phyloP scores from a whole-genome alignment of 495 filamentous ascomycete genomes.

The Extremus antarcticus region DNA sequence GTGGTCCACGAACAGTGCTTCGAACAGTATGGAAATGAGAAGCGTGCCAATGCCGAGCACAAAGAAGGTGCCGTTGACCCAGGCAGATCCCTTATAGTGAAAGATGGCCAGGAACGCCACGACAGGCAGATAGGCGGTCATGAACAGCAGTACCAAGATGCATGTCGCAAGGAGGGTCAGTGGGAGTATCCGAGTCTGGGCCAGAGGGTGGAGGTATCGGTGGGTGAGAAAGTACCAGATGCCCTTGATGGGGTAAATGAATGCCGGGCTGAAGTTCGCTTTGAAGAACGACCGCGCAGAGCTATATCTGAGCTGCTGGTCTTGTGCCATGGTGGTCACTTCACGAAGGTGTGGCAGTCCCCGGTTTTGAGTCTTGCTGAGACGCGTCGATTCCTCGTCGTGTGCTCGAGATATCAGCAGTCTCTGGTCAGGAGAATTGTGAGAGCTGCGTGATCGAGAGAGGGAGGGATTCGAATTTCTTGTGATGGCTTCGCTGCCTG shows the following conservation, averaged over 20 bases:
- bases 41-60: constrained; percentile 57
- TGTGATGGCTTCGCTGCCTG: no score
- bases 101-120: constrained; percentile 57
- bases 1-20: constrained; percentile 59
- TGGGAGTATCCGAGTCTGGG: constrained; percentile 48
- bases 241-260: constrained; percentile 29
- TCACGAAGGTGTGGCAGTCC: no score
- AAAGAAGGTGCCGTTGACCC: constrained; percentile 52
- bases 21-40: constrained; percentile 50
- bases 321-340: background rate
- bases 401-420: no score
- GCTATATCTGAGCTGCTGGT: no score
- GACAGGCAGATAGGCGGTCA: constrained; percentile 49
- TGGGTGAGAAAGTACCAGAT: constrained; percentile 49
- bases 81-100: constrained; percentile 43
- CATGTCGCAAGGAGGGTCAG: constrained; percentile 47
- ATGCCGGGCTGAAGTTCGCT: constrained; percentile 13
- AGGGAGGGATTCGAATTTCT: no score
- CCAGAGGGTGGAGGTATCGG: constrained; percentile 53
- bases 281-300: background rate
- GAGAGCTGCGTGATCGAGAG: no score
- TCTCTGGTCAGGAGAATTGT: no score
- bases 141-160: constrained; percentile 50
- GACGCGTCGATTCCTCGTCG: no score
- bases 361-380: no score